These are phyloP conservation scores for Yamadazyma mexicana DNA, from an alignment of 1,139 yeast genomes.

Conservation along the genomic window DNA sequence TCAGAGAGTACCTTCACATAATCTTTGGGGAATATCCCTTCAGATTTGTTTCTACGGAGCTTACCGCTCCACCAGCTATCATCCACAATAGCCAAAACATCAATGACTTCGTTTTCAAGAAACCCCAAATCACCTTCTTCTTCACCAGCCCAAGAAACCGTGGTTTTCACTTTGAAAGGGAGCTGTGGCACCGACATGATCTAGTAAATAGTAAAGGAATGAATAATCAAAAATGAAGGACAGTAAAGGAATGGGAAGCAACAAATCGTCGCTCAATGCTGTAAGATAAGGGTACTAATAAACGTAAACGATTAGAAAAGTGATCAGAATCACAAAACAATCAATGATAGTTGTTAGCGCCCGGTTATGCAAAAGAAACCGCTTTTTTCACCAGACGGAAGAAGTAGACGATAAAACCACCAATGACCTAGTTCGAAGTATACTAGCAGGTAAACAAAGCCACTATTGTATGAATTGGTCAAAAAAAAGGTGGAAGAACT, in stretches of 20 bases:
- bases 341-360: too few relatives aligned
- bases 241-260: background rate
- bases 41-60: slow-evolving; percentile 73
- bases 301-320: background rate
- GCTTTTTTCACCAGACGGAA: background rate
- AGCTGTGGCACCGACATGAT: slow-evolving; percentile 30
- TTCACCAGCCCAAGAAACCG: slow-evolving; percentile 89
- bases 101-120: slow-evolving; percentile 88
- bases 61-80: slow-evolving; percentile 94
- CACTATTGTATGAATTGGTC: background rate
- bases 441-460: too few relatives aligned
- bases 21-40: slow-evolving; percentile 85
- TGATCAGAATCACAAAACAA: background rate
- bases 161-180: slow-evolving; percentile 77
- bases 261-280: background rate
- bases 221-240: background rate
- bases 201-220: slow-evolving; percentile 1
- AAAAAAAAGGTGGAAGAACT: background rate
- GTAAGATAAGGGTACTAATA: too few relatives aligned
- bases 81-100: slow-evolving; percentile 76
- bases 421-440: too few relatives aligned
- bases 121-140: slow-evolving; percentile 88
- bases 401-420: background rate
- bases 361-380: too few relatives aligned
- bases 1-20: slow-evolving; percentile 63